A percentile compares a stretch with the other conserved stretches of the same genome.
Evolutionary conservation across 768 basidiomycete genomes (phyloP).

Genomic region (Paxillus involutus): DNA sequence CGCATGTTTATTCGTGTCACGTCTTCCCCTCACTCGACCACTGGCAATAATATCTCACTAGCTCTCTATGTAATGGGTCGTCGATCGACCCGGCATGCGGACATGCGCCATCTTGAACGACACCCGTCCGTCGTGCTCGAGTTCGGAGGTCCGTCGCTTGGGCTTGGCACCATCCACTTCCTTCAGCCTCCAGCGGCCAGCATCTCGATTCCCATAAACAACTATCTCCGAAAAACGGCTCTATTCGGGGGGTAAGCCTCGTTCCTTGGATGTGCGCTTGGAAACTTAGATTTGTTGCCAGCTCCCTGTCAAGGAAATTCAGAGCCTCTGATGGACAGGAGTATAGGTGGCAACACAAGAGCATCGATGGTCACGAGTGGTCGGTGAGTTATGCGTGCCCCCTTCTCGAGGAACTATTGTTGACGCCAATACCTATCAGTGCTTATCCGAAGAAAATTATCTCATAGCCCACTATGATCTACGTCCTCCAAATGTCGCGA

Average conservation of each 20-base stretch:
- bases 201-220: slow-evolving; percentile 56
- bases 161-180: slow-evolving; percentile 62
- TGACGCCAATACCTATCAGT: slow-evolving; percentile 35
- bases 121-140: slow-evolving; percentile 59
- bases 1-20: slow-evolving; percentile 67
- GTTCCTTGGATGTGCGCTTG: neutral
- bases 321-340: slow-evolving; percentile 66
- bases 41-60: slow-evolving; percentile 33
- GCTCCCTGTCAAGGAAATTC: slow-evolving; percentile 70
- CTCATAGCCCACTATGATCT: slow-evolving; percentile 69
- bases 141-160: slow-evolving; percentile 50
- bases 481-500: slow-evolving; percentile 50
- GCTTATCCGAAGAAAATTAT: slow-evolving; percentile 50
- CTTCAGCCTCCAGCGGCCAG: slow-evolving; percentile 37
- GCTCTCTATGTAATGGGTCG: slow-evolving; percentile 68
- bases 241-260: slow-evolving; percentile 63
- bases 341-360: slow-evolving; percentile 65
- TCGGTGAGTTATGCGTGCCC: slow-evolving; percentile 49
- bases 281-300: slow-evolving; percentile 20
- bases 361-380: slow-evolving; percentile 67
- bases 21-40: slow-evolving; percentile 41
- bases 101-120: slow-evolving; percentile 50
- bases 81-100: slow-evolving; percentile 60
- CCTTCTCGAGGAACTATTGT: slow-evolving; percentile 5
- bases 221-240: slow-evolving; percentile 61